Base-by-base conservation (phyloP, 345 rosid genomes). In the Firmiana major region DNA sequence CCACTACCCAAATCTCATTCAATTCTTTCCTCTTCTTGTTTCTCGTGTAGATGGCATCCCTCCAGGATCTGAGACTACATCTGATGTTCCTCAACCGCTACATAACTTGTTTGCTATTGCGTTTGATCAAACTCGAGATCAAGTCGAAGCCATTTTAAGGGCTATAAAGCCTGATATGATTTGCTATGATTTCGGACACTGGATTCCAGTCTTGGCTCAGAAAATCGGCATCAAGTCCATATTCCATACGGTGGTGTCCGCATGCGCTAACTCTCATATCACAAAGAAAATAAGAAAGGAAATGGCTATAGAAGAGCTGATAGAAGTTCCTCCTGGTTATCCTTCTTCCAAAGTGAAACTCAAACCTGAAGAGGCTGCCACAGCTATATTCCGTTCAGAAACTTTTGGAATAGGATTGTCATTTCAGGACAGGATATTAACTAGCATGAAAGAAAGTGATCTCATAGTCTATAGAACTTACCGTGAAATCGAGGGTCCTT, bases 401-500 rank as follows among this genome's bases (percentile, higher is more conserved):
- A 31, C 74, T 84, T 69, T 76, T 84, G 45, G 75, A 70, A 31
- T 31, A 5, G 84, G 78, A 53, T 6, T 45, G 2, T 75, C 79
- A 40, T 24, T 84, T 34, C 43, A 19, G 19, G 36, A 78, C 0
- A 78, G 85, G 9, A 0, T 75, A 21, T 46, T 31, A 1, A 71
- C 73, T 19, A 26, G 79, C 49, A 38, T 79, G 58, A 67, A 5
- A 65, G 78, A 65, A 77, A 82, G 86, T 4, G 90, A 85, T 71
- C 81, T 80, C 2, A 79, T 38, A 13, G 81, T 81, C 2, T 34
- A 80, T 0, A 83, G 90, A 80, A 86, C 88, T 0, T 83, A 79
- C 46, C 0, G 54, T 7, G 92, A 86, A 78, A 34, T 83, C 3
- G 88, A 87, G 80, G 86, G 81, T 34, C 74, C 81, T 4, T 81